Evolutionary conservation across 2,329 filamentous ascomycete genomes (phyloP).

Genomic region (Ceratocystis cubensis): DNA sequence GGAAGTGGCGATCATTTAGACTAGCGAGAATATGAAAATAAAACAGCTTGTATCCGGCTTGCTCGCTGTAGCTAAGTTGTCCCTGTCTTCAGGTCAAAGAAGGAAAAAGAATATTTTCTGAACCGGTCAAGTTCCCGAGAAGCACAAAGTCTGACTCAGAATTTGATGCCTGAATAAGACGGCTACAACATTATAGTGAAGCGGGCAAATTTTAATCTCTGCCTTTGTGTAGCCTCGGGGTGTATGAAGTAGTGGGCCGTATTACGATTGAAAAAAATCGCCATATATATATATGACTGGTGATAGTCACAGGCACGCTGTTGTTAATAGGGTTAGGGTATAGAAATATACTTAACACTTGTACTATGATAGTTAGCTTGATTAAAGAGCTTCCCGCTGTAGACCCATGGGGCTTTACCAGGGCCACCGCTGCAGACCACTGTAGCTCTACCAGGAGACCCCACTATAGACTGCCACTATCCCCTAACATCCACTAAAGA

Average conservation of each 20-base stretch:
- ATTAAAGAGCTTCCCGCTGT: no score
- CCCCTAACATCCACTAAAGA: no score
- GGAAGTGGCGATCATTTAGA: no score
- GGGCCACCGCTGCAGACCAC: background rate
- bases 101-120: background rate
- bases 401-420: background rate
- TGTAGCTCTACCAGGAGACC: background rate
- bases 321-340: no score
- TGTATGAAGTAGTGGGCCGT: background rate
- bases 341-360: no score
- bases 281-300: no score
- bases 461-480: background rate
- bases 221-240: background rate
- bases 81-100: background rate
- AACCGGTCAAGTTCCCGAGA: background rate
- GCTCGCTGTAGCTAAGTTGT: no score
- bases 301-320: no score
- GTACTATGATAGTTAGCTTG: no score
- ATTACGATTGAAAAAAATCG: no score
- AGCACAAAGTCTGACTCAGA: background rate
- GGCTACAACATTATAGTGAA: background rate
- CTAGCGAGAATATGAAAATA: no score
- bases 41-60: no score
- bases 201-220: background rate
- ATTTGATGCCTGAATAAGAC: slow-evolving; percentile 8